Conservation (phyloP, 2,329 filamentous ascomycete genomes). For the Colletotrichum sp. region DNA sequence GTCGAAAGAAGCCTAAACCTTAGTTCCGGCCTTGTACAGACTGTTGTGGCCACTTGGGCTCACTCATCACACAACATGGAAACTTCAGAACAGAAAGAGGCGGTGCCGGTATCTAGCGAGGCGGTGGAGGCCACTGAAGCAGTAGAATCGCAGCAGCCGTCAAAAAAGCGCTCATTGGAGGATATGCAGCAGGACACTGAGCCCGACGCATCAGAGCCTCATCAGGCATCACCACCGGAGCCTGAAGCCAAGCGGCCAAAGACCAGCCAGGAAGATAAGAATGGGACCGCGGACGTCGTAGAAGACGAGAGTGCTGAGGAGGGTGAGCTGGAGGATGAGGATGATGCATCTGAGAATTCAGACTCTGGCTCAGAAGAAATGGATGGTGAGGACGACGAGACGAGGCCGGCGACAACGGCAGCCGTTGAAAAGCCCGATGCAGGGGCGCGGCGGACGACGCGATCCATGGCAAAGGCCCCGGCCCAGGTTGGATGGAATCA, state of each 20-base stretch:
- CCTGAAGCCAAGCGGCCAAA: conserved; percentile 26
- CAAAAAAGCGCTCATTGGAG: conserved; percentile 33
- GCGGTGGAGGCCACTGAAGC: background rate
- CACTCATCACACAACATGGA: conserved; percentile 3
- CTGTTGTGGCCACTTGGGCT: background rate
- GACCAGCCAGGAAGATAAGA: background rate
- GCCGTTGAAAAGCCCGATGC: background rate
- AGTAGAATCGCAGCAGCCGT: background rate
- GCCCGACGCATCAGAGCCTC: background rate
- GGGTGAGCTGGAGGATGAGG: conserved; percentile 35
- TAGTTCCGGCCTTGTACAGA: background rate
- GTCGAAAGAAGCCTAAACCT: background rate
- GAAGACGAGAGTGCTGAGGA: conserved; percentile 30
- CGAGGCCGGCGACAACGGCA: background rate
- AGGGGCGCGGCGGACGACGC: background rate
- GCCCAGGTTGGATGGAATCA: conserved; percentile 16
- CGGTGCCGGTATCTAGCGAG: background rate
- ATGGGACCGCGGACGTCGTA: background rate
- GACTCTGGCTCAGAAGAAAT: background rate
- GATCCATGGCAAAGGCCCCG: background rate
- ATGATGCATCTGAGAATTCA: background rate
- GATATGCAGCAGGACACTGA: conserved; percentile 21
- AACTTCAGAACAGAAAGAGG: background rate
- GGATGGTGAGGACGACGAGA: background rate
- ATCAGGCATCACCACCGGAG: conserved; percentile 3